phyloP scores from a whole-genome alignment of 2,329 filamentous ascomycete species.

The Biscogniauxia sp. region DNA sequence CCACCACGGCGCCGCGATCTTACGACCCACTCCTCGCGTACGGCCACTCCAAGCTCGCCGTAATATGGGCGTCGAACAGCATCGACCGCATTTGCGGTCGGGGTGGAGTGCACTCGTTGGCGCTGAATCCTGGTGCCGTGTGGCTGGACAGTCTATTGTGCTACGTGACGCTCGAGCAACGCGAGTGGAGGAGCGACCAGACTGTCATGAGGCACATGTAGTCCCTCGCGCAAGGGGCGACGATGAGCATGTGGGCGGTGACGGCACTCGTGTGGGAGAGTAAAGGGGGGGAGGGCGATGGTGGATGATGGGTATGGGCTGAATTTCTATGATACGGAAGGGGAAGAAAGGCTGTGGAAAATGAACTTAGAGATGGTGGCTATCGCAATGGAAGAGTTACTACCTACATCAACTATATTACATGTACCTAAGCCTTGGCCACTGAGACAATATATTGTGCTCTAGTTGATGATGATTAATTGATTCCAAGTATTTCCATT shows the following conservation, averaged over 20 bases:
- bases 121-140: constrained; percentile 44
- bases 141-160: constrained; percentile 23
- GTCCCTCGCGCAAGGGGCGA: constrained; percentile 43
- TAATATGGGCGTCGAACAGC: constrained; percentile 44
- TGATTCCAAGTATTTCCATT: too few relatives aligned
- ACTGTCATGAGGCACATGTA: constrained; percentile 22
- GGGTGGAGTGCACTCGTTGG: constrained; percentile 37
- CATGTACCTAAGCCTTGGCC: too few relatives aligned
- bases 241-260: constrained; percentile 46
- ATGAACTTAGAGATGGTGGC: constrained; percentile 5
- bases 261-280: constrained; percentile 41
- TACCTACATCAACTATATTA: too few relatives aligned
- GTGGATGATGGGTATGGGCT: constrained; percentile 3
- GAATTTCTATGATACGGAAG: constrained; percentile 8
- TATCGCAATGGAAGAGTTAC: too few relatives aligned
- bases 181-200: constrained; percentile 3
- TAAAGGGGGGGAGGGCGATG: constrained; percentile 44
- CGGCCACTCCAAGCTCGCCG: constrained; percentile 43
- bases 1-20: constrained; percentile 36
- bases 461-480: too few relatives aligned
- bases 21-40: constrained; percentile 36
- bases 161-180: constrained; percentile 13
- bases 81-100: constrained; percentile 42
- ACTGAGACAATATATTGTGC: too few relatives aligned
- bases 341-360: constrained; percentile 12